Evolutionary conservation across 1,284 basidiomycete species (phyloP).

Genomic region (Hypsizygus ulmarius): DNA sequence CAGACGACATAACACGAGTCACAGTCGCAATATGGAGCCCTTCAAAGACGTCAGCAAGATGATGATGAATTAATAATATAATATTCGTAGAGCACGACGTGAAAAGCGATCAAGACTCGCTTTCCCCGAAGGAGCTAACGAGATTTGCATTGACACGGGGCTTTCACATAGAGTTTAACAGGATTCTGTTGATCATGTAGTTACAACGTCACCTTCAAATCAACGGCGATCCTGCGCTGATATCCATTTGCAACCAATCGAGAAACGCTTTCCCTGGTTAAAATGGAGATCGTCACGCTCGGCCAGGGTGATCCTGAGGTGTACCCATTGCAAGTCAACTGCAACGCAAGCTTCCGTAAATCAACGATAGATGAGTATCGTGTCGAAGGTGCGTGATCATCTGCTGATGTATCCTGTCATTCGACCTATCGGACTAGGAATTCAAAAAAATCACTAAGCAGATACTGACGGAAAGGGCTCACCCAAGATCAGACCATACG

Average conservation of each 20-base stretch:
- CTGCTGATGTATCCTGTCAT: constrained; percentile 13
- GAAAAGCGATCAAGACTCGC: not conserved
- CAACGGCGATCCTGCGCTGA: too few relatives aligned
- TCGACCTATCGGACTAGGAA: not conserved
- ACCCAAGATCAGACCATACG: not conserved
- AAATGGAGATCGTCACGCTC: too few relatives aligned
- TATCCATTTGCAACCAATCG: too few relatives aligned
- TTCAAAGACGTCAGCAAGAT: constrained; percentile 1
- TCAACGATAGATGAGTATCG: not conserved
- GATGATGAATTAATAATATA: constrained; percentile 1
- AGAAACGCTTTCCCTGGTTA: not conserved
- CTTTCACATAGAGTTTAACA: too few relatives aligned
- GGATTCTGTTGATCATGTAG: too few relatives aligned
- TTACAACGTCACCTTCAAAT: too few relatives aligned
- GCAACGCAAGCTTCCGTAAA: not conserved
- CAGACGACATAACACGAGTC: constrained; percentile 5
- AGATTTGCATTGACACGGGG: not conserved
- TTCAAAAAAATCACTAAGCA: not conserved
- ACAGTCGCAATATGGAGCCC: constrained; percentile 1
- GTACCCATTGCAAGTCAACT: too few relatives aligned
- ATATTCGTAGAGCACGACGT: not conserved
- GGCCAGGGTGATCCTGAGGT: too few relatives aligned
- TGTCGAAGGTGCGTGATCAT: constrained; percentile 6
- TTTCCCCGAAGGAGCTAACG: not conserved
- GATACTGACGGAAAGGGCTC: not conserved